Base-by-base conservation (phyloP, 208 protist genomes). In the Leishmania major region DNA sequence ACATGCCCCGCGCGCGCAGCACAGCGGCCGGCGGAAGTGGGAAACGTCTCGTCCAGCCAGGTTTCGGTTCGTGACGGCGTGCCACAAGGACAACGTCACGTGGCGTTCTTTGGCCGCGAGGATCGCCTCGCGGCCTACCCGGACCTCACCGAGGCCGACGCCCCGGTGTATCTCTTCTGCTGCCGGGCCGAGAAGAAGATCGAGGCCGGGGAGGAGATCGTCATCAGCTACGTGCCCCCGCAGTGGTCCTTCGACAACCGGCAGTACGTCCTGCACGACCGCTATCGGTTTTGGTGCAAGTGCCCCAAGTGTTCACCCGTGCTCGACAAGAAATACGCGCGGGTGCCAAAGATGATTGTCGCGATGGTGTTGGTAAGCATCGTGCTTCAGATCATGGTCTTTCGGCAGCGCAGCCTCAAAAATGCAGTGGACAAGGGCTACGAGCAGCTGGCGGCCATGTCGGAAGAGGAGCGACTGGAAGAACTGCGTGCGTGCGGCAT, bases 261-360 rank as follows among this genome's bases (percentile, higher is more conserved):
- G 37, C 95, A 97, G 86, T 94, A 97, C 82, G 95, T 97, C n/a
- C 83, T 97, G 55, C 93, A 96, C 87, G 95, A 97, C 75, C 95
- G 93, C 75, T 97, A 97, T 84, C 87, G 86, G 35, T 97, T 97
- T 70, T 95, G 93, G 91, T 97, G 95, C 85, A 95, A 96, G 77
- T 97, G 95, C 84, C 91, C 93, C 53, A 93, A 92, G 76, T 97
- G 95, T 69, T 82, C 95, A 7, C 92, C 93, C 0, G 88, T 84
- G 47, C 66, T 96, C 25, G 92, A 96, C 69, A 80, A 80, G 62
- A 88, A 89, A 82, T 96, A 95, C 82, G 83, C 90, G 2, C 86
- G 83, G 11, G 78, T 90, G 45, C 91, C 94, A 1, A 78, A 85
- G 43, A 35, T 93, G 11, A 71, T 96, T 31, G 87, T 95, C 0